Conservation (phyloP, 1,139 yeast genomes). For the Scheffersomyces lignicola region DNA sequence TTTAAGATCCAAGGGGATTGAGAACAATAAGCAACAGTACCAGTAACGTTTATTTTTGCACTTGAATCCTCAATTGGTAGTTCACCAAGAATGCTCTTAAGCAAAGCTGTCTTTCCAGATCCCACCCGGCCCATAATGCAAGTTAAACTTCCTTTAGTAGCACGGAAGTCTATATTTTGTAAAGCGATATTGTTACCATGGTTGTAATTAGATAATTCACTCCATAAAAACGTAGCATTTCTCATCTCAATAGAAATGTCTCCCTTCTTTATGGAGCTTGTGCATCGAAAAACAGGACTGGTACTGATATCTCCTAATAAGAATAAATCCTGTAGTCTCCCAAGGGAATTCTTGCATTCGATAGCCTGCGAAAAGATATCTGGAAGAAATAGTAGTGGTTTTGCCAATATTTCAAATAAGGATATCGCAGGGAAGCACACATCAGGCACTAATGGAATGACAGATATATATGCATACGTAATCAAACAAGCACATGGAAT, state of each 20-base stretch:
- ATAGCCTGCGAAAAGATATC: slow-evolving; percentile 27
- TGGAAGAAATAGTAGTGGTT: slow-evolving; percentile 37
- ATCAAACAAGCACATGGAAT: slow-evolving; percentile 36
- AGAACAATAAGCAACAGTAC: slow-evolving; percentile 30
- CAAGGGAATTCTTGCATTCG: slow-evolving; percentile 33
- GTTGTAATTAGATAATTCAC: slow-evolving; percentile 14
- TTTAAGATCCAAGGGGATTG: slow-evolving; percentile 41
- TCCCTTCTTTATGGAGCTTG: slow-evolving; percentile 26
- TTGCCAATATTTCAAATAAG: slow-evolving; percentile 34
- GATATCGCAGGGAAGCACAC: slow-evolving; percentile 42
- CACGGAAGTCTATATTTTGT: slow-evolving; percentile 48
- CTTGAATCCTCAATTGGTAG: slow-evolving; percentile 17
- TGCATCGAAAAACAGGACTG: slow-evolving; percentile 57
- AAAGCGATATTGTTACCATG: slow-evolving; percentile 51
- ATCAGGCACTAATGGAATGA: slow-evolving; percentile 33
- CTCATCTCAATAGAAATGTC: slow-evolving; percentile 16
- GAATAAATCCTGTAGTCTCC: slow-evolving; percentile 33
- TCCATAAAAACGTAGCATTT: slow-evolving; percentile 21
- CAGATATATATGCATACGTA: slow-evolving; percentile 24
- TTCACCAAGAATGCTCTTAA: slow-evolving; percentile 63
- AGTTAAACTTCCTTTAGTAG: slow-evolving; percentile 57
- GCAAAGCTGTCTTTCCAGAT: slow-evolving; percentile 34
- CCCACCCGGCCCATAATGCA: slow-evolving; percentile 84
- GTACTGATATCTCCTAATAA: slow-evolving; percentile 33
- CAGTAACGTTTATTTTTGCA: slow-evolving; percentile 15